phyloP scores from a whole-genome alignment of 345 rosid species.

The Eucalyptus sp. region DNA sequence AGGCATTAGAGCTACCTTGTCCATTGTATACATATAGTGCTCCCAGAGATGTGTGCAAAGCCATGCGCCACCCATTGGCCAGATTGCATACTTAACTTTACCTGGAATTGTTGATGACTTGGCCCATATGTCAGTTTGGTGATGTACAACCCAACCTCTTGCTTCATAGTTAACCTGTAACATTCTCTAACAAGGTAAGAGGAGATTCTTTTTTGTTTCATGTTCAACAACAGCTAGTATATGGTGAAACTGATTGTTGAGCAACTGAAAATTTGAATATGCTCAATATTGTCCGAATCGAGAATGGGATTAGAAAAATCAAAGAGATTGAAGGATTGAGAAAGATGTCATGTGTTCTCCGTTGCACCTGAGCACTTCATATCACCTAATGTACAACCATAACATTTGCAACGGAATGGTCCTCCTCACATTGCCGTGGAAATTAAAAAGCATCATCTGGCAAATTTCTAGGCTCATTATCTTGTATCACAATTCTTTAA shows the following conservation, averaged over 20 bases:
- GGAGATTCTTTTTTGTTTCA: neutral
- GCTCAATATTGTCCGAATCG: neutral
- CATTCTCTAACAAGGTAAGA: neutral
- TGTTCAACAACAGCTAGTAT: neutral
- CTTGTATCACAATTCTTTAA: neutral
- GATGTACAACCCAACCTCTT: conserved; percentile 91
- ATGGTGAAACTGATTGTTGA: neutral
- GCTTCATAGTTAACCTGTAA: conserved; percentile 77
- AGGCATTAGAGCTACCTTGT: conserved; percentile 30
- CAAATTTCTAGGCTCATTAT: neutral
- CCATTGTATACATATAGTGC: conserved; percentile 71
- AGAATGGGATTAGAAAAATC: neutral
- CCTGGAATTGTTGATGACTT: conserved; percentile 78
- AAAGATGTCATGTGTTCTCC: neutral
- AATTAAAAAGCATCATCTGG: neutral
- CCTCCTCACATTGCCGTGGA: neutral
- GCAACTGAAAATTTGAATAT: neutral
- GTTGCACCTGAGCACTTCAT: neutral
- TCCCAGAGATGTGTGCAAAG: conserved; percentile 96
- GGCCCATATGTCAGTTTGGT: conserved; percentile 87
- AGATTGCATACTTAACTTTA: conserved; percentile 63
- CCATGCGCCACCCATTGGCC: conserved; percentile 99
- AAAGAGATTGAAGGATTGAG: neutral
- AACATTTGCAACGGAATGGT: neutral
- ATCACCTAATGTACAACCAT: neutral